Conservation (phyloP, 1,139 yeast genomes). For the Pichia cactophila region DNA sequence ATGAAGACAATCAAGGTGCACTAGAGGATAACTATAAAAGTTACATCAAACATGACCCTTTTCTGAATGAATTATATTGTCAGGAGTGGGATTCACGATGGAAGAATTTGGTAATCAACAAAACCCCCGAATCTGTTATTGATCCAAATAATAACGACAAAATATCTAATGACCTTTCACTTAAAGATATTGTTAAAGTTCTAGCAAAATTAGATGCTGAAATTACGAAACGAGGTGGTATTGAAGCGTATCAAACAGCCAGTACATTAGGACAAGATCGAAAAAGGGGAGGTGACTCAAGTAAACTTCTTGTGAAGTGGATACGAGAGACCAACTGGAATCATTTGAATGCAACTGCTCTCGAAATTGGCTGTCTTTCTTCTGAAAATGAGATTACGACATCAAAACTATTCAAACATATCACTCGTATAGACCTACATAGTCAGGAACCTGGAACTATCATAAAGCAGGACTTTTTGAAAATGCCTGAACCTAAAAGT, state of each 20-base stretch:
- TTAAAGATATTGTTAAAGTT: constrained; percentile 20
- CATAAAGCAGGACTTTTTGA: constrained; percentile 75
- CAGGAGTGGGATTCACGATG: constrained; percentile 9
- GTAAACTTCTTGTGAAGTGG: constrained; percentile 70
- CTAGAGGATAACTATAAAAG: constrained; percentile 27
- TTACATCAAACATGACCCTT: constrained; percentile 1
- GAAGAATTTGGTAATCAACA: constrained; percentile 18
- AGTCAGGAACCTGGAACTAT: constrained; percentile 67
- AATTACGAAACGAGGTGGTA: constrained; percentile 56
- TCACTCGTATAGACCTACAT: constrained; percentile 68
- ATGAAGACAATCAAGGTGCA: constrained; percentile 13
- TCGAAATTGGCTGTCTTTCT: constrained; percentile 80
- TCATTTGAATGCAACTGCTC: constrained; percentile 30
- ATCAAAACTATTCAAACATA: constrained; percentile 38
- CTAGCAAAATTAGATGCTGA: constrained; percentile 56
- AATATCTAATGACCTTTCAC: neutral
- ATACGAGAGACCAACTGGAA: constrained; percentile 31
- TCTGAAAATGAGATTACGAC: constrained; percentile 64
- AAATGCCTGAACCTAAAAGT: constrained; percentile 50
- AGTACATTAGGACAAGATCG: constrained; percentile 75
- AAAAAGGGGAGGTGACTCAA: constrained; percentile 85
- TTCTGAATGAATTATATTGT: constrained; percentile 5
- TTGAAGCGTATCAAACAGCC: constrained; percentile 75
- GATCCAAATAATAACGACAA: constrained; percentile 9
- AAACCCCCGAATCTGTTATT: constrained; percentile 15